Evolutionary conservation across 2,329 filamentous ascomycete species (phyloP).

Genomic region (Chrysoporthe austroafricana): DNA sequence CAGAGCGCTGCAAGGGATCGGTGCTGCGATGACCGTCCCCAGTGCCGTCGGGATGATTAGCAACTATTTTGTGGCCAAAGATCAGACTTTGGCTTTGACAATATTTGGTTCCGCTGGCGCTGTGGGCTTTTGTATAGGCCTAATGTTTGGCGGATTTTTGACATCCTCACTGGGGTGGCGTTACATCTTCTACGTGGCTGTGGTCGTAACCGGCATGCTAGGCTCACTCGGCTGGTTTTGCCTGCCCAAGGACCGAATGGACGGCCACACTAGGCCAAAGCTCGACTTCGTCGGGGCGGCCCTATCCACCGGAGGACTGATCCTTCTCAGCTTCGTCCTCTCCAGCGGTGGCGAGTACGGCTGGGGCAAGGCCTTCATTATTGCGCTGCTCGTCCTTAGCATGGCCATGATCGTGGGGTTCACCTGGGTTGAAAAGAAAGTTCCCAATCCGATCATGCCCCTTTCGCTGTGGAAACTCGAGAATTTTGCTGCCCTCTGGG

Average conservation of each 20-base stretch:
- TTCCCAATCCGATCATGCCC: slow-evolving; percentile 50
- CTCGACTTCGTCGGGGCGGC: slow-evolving; percentile 47
- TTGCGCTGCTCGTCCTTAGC: slow-evolving; percentile 44
- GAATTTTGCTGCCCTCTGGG: slow-evolving; percentile 50
- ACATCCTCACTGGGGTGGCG: slow-evolving; percentile 44
- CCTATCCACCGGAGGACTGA: slow-evolving; percentile 46
- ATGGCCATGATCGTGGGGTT: slow-evolving; percentile 44
- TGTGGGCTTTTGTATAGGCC: slow-evolving; percentile 44
- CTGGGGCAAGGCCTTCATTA: slow-evolving; percentile 49
- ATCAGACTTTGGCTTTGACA: slow-evolving; percentile 43
- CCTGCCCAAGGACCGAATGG: slow-evolving; percentile 43
- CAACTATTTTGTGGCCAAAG: slow-evolving; percentile 43
- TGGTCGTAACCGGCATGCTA: slow-evolving; percentile 37
- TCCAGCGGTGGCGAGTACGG: slow-evolving; percentile 50
- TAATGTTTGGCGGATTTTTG: slow-evolving; percentile 44
- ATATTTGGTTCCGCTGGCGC: slow-evolving; percentile 45
- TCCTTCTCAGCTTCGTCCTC: slow-evolving; percentile 49
- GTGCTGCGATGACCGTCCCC: slow-evolving; percentile 50
- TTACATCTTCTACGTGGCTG: slow-evolving; percentile 43
- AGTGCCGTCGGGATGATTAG: slow-evolving; percentile 49
- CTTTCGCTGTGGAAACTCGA: slow-evolving; percentile 49
- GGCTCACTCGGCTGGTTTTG: slow-evolving; percentile 38
- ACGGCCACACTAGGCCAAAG: slow-evolving; percentile 38
- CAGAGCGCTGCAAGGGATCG: slow-evolving; percentile 51
- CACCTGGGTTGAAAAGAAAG: slow-evolving; percentile 46